Evolutionary conservation across 352 stramenopile species (phyloP), one percentile per base, ranked within the genome.

Genomic region (Phytophthora colocasiae): DNA sequence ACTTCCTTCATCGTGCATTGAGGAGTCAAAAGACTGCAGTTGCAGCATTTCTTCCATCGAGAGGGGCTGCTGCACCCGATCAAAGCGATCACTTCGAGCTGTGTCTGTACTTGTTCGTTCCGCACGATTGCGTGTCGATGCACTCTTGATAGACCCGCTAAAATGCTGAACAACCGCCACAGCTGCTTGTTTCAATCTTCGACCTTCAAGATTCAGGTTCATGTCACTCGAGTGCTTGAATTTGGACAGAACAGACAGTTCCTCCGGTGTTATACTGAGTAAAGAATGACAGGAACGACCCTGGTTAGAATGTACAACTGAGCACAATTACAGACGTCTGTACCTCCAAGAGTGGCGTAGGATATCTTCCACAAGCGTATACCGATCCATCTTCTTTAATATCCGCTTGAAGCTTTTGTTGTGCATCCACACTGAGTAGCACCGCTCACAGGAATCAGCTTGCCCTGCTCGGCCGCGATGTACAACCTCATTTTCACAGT

Each of bases 361-460:
- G 15, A 89, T 83, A 38, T 77, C 74, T 68, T 90, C 81, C 11
- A 89, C 71, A 6, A 77, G 73, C 38, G 72, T 77, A 54, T 90
- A 90, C 9, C 81, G 80, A 32, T 86, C 73, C 81, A 89, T 89
- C 45, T 87, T 87, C 71, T 87, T 86, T 7, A 90, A 58, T 46
- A 87, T 87, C 46, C 78, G 77, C 62, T 83, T 85, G 53, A 90
- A 90, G 53, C 77, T 89, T 55, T 90, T 89, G 67, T 89, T 78
- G 49, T 81, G 60, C 32, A 83, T 45, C 81, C 81, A 90, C 8
- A 85, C 72, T 1, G 60, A 66, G 58, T 82, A 88, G 69, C 81
- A 89, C 17, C 74, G 77, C 19, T 80, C 60, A 57, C 81, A 90
- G 2, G 73, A 83, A 50, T 87, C 74, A 32, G 75, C 71, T 24